Base-by-base conservation (phyloP, 441 rosid genomes). In the Euphorbia schlechtendalii region DNA sequence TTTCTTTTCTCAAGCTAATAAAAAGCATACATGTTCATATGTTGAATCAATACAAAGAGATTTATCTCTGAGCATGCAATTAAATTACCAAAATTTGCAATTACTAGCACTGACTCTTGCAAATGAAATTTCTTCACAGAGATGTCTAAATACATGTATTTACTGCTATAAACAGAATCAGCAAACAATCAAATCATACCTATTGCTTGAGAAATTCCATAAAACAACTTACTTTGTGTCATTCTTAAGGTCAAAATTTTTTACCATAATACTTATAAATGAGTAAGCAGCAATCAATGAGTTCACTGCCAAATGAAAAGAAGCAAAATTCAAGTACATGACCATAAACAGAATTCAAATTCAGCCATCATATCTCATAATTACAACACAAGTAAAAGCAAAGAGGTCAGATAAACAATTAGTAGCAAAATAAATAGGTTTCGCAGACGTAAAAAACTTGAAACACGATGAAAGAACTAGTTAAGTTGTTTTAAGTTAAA, bases 401-500 rank as follows among this genome's bases (percentile, higher is more conserved):
- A 65, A 10, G 51, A 60, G 5, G 14, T 38, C 2, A n/a, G 36
- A n/a, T 43, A 7, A 4, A n/a, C 12, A 41, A 25, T 43, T 22
- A 55, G 41, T 21, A 10, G n/a, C 11, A 15, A n/a, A 40, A 40
- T 20, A 45, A 32, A 51, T 34, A 63, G 13, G 30, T 20, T 34
- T 36, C 18, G 20, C 17, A 20, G 10, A 61, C 5, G 13, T 6
- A 7, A 7, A 20, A 51, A 51, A 51, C 8, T 1, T 13, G 49
- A 51, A 18, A 51, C 40, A 25, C 34, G 25, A 22, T n/a, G 30
- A 38, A 21, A 15, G 30, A 18, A 56, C 15, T 55, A 28, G 28
- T 52, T 52, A 56, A 43, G 20, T 38, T 55, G 63, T 18, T 58
- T 64, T 24, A 73, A 69, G 64, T 67, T 25, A 2, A 34, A 2